These are phyloP conservation scores for Ilex aquifolium DNA, from an alignment of 257 asterid genomes.

Conservation along the genomic window DNA sequence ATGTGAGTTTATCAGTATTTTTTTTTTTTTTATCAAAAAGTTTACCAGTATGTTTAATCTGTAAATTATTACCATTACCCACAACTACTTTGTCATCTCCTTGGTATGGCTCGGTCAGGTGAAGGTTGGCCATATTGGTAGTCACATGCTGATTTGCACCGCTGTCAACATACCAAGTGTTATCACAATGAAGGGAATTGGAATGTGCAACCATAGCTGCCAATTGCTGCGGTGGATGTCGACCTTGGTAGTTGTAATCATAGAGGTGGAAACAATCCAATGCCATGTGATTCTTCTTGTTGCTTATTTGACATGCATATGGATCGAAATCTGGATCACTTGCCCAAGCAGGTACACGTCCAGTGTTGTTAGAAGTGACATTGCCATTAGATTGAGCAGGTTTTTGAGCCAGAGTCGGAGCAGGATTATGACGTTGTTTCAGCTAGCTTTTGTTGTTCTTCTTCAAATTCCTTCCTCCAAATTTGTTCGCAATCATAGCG, in stretches of 20 bases:
- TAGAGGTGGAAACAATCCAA: not conserved
- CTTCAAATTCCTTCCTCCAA: not conserved
- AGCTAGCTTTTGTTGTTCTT: not conserved
- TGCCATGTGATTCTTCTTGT: not conserved
- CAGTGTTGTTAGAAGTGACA: not conserved
- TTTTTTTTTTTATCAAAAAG: too few species aligned
- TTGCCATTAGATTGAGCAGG: not conserved
- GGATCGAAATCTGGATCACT: not conserved
- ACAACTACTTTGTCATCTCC: too few species aligned
- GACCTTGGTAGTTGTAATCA: not conserved
- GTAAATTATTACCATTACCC: too few species aligned
- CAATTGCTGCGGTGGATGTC: not conserved
- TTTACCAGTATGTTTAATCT: too few species aligned
- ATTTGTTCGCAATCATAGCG: not conserved
- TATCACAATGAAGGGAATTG: not conserved
- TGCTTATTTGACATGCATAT: not conserved
- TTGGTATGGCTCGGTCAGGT: too few species aligned
- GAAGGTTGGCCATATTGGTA: not conserved
- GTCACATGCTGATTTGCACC: constrained; percentile 1
- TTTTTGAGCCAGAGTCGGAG: not conserved
- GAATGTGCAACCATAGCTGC: not conserved
- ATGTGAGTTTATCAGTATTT: too few species aligned
- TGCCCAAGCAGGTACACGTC: not conserved
- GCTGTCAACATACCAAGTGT: not conserved
- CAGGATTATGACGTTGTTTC: not conserved